phyloP scores from a whole-genome alignment of 257 asterid species.

The Przewalskia tangutica region DNA sequence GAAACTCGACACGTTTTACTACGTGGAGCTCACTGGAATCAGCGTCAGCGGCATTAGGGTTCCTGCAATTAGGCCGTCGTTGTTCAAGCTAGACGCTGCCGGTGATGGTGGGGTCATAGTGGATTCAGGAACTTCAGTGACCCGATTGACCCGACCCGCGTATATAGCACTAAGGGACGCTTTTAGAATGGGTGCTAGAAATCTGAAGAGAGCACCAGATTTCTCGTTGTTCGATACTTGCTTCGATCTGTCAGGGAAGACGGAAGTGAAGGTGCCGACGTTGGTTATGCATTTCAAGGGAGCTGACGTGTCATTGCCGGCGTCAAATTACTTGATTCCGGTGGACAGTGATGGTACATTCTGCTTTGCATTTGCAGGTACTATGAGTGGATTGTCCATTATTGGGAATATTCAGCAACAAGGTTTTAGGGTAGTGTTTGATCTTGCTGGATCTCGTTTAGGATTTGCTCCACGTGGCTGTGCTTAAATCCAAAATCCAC shows the following conservation, averaged over 20 bases:
- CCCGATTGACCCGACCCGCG: slow-evolving; percentile 67
- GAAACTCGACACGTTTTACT: slow-evolving; percentile 70
- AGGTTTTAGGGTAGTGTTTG: slow-evolving; percentile 34
- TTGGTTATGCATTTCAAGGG: slow-evolving; percentile 73
- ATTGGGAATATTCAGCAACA: slow-evolving; percentile 45
- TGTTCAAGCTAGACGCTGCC: slow-evolving; percentile 39
- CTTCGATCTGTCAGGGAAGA: slow-evolving; percentile 66
- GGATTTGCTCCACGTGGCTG: slow-evolving; percentile 37
- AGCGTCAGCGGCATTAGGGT: slow-evolving; percentile 73
- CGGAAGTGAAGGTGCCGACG: slow-evolving; percentile 79
- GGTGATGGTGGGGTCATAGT: slow-evolving; percentile 80
- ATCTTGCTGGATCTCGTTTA: slow-evolving; percentile 25
- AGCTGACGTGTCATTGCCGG: slow-evolving; percentile 80
- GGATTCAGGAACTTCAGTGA: slow-evolving; percentile 86
- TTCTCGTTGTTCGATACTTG: slow-evolving; percentile 80
- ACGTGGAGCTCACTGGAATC: slow-evolving; percentile 56
- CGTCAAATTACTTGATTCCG: slow-evolving; percentile 81
- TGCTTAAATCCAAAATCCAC: slow-evolving; percentile 9
- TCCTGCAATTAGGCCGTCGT: slow-evolving; percentile 32
- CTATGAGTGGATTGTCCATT: slow-evolving; percentile 43
- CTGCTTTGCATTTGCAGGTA: slow-evolving; percentile 92
- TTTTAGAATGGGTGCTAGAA: slow-evolving; percentile 40
- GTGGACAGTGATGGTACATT: slow-evolving; percentile 61
- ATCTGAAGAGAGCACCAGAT: slow-evolving; percentile 33
- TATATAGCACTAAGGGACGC: slow-evolving; percentile 63